These are phyloP conservation scores for Eutrema yunnanense DNA, from an alignment of 345 rosid species.

Conservation along the genomic window DNA sequence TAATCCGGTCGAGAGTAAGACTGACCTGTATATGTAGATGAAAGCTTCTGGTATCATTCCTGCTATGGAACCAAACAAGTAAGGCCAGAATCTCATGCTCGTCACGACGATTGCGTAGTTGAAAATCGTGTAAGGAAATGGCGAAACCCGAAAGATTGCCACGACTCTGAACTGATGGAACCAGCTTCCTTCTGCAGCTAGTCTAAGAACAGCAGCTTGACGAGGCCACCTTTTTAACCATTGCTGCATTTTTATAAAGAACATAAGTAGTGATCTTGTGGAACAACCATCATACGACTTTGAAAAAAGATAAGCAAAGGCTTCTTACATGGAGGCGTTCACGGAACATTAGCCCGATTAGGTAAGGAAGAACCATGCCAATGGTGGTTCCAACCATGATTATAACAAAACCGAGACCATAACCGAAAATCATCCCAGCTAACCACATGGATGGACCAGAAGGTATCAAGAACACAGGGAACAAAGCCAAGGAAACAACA, in stretches of 20 bases:
- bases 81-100: conserved; percentile 89
- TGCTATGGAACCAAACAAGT: conserved; percentile 73
- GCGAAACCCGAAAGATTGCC: conserved; percentile 85
- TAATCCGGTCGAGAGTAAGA: not conserved
- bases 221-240: conserved; percentile 96
- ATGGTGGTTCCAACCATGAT: conserved; percentile 96
- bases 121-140: conserved; percentile 96
- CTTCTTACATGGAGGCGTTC: conserved; percentile 81
- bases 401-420: conserved; percentile 81
- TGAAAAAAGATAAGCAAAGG: not conserved
- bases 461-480: conserved; percentile 93
- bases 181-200: conserved; percentile 96
- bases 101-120: conserved; percentile 90
- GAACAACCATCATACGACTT: not conserved
- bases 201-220: conserved; percentile 70
- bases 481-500: conserved; percentile 75
- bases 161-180: conserved; percentile 89
- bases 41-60: conserved; percentile 99
- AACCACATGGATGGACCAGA: conserved; percentile 99
- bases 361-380: conserved; percentile 85
- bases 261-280: not conserved
- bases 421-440: conserved; percentile 98
- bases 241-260: conserved; percentile 48
- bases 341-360: conserved; percentile 73
- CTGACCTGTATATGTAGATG: conserved; percentile 86